Evolutionary conservation across 306 rosid genomes (phyloP).

Genomic region (Gleditsia sinensis): DNA sequence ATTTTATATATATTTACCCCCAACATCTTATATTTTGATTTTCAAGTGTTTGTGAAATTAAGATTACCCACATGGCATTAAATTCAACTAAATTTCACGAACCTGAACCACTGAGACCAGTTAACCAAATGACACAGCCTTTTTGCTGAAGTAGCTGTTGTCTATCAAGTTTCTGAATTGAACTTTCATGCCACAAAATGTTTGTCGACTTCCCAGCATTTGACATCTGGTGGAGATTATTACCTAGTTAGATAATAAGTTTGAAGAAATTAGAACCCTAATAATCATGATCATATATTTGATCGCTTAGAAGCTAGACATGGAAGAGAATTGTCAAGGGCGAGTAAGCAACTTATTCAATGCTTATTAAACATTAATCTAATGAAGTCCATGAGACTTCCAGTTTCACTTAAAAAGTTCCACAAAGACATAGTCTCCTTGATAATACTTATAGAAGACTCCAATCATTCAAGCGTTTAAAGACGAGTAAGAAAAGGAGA

Average conservation of each 20-base stretch:
- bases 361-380: constrained; percentile 10
- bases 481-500: constrained; percentile 14
- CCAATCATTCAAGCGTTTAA: constrained; percentile 9
- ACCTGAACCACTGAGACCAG: constrained; percentile 99
- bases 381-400: constrained; percentile 20
- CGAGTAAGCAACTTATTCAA: neutral
- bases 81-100: constrained; percentile 38
- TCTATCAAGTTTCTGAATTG: constrained; percentile 76
- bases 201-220: constrained; percentile 72
- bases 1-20: neutral
- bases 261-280: constrained; percentile 39
- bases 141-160: constrained; percentile 81
- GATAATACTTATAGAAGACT: neutral
- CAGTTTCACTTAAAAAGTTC: constrained; percentile 21
- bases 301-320: constrained; percentile 19
- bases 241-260: constrained; percentile 57
- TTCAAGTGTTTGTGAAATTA: neutral
- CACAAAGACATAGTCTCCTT: neutral
- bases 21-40: neutral
- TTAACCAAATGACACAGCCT: constrained; percentile 97
- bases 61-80: neutral
- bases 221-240: constrained; percentile 49
- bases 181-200: constrained; percentile 83
- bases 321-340: constrained; percentile 6
- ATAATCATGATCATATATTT: constrained; percentile 3